A percentile compares a stretch with the other conserved stretches of the same genome.
Evolutionary conservation across 2,329 filamentous ascomycete genomes (phyloP).

Genomic region (Pestalotiopsis sp.): DNA sequence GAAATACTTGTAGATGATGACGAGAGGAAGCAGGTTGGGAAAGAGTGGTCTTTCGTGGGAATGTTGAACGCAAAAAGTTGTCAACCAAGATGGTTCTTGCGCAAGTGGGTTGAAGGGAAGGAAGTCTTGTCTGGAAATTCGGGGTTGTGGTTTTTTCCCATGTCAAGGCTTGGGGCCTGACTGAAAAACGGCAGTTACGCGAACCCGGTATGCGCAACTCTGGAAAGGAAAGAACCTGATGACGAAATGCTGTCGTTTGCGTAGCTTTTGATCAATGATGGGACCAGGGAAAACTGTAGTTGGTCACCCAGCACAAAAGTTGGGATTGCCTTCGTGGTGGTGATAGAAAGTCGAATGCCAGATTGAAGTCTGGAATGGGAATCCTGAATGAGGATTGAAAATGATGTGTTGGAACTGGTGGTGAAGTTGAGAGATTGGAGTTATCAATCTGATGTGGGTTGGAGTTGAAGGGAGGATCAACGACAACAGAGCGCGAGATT

Average conservation of each 20-base stretch:
- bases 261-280: neutral
- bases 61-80: neutral
- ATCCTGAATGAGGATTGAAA: too few relatives aligned
- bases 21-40: neutral
- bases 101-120: neutral
- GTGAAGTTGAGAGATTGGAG: neutral
- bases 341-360: too few relatives aligned
- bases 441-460: neutral
- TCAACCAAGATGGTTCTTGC: neutral
- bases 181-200: too few relatives aligned
- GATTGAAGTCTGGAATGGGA: neutral
- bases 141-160: neutral
- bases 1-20: too few relatives aligned
- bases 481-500: neutral
- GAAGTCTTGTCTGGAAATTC: neutral
- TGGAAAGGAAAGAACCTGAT: too few relatives aligned
- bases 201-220: too few relatives aligned
- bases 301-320: neutral
- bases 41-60: neutral
- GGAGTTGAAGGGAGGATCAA: neutral
- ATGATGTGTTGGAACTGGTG: neutral
- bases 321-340: neutral
- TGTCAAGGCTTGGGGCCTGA: neutral
- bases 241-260: too few relatives aligned
- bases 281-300: too few relatives aligned